Conservation (phyloP, 257 asterid species). For the Henckelia pumila region DNA sequence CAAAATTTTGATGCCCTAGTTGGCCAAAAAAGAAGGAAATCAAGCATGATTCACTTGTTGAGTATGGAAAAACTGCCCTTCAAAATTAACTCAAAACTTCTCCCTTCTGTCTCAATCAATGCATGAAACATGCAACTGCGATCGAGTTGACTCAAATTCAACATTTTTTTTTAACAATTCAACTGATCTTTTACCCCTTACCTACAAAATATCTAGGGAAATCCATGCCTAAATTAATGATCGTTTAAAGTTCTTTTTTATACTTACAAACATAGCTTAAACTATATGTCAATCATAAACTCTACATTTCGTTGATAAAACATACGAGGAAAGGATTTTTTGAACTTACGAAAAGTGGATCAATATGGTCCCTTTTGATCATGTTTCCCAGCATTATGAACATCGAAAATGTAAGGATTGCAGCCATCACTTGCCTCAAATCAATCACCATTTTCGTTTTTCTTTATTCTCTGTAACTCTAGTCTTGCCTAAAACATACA, state of each 20-base stretch:
- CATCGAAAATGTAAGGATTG: slow-evolving; percentile 61
- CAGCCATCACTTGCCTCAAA: slow-evolving; percentile 55
- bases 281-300: neutral
- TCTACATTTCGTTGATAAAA: neutral
- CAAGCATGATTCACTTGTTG: neutral
- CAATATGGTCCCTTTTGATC: slow-evolving; percentile 59
- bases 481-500: neutral
- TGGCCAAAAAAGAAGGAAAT: too few relatives aligned
- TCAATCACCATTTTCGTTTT: slow-evolving; percentile 34
- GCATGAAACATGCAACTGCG: slow-evolving; percentile 1
- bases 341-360: slow-evolving; percentile 43
- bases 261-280: neutral
- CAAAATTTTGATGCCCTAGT: neutral
- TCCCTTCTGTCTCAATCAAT: too few relatives aligned
- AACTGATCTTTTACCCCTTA: too few relatives aligned
- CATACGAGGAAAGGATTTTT: neutral
- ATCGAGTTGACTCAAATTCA: neutral
- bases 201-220: neutral
- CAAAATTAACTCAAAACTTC: too few relatives aligned
- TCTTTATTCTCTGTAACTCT: neutral
- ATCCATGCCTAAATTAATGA: neutral
- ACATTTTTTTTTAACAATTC: neutral
- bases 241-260: neutral
- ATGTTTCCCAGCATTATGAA: slow-evolving; percentile 51
- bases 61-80: too few relatives aligned